Evolutionary conservation across 768 basidiomycete species (phyloP).

Genomic region (Leccinum barrowsii): DNA sequence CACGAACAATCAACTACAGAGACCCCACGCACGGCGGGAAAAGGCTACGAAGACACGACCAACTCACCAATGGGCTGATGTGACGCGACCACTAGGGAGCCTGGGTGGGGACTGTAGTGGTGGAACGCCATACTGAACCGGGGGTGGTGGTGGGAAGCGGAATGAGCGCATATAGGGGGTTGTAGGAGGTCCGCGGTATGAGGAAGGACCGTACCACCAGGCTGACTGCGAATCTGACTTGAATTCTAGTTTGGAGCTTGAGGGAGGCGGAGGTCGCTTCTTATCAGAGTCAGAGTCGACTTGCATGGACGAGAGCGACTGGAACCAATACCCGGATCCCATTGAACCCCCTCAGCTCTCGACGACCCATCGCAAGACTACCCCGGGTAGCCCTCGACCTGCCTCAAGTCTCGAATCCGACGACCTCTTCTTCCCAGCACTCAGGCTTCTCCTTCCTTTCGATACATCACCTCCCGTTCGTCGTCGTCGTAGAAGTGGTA

Average conservation of each 20-base stretch:
- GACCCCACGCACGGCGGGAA: too few species aligned
- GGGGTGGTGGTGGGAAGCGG: conserved; percentile 11
- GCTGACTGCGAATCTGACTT: conserved; percentile 10
- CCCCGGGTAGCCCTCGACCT: conserved; percentile 12
- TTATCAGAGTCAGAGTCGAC: background rate
- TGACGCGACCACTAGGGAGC: conserved; percentile 10
- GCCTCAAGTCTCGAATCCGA: too few species aligned
- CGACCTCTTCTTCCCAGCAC: too few species aligned
- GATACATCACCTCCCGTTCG: too few species aligned
- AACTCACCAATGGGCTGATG: conserved; percentile 14
- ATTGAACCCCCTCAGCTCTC: conserved; percentile 4
- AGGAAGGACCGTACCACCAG: conserved; percentile 10
- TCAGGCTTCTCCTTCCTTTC: too few species aligned
- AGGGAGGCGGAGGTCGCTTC: conserved; percentile 1
- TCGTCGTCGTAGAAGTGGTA: background rate
- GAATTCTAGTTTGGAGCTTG: conserved; percentile 3
- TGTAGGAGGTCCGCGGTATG: conserved; percentile 7
- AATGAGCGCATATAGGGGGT: conserved; percentile 1
- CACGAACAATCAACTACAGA: too few species aligned
- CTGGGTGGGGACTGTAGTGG: conserved; percentile 14
- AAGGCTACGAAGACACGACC: too few species aligned
- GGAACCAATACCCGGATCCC: conserved; percentile 13
- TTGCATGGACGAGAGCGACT: background rate
- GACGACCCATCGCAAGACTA: conserved; percentile 5
- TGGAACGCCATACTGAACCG: conserved; percentile 10